phyloP scores from a whole-genome alignment of 2,329 filamentous ascomycete genomes.

The Monosporascus sp. region DNA sequence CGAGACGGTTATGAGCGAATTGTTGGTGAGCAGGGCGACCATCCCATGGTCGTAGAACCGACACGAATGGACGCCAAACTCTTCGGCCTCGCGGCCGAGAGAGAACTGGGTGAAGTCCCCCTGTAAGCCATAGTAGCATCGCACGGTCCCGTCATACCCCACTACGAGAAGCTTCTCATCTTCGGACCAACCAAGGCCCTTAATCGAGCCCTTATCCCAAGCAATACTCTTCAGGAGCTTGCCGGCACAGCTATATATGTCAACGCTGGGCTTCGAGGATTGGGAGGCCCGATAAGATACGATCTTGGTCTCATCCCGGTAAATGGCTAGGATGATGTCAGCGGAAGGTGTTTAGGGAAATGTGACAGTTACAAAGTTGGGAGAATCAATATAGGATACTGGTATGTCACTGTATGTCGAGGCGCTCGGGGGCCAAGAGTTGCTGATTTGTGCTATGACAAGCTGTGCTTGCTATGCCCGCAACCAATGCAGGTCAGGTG shows the following conservation, averaged over 20 bases:
- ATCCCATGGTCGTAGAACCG: slow-evolving; percentile 91
- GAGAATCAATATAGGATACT: background rate
- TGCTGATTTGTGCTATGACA: no score
- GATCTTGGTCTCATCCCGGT: slow-evolving; percentile 82
- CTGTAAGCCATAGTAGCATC: slow-evolving; percentile 87
- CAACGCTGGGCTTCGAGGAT: slow-evolving; percentile 75
- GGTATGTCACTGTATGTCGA: background rate
- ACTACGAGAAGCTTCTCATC: slow-evolving; percentile 88
- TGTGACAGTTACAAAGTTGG: background rate
- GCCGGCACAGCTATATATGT: slow-evolving; percentile 90
- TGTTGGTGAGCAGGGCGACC: slow-evolving; percentile 85
- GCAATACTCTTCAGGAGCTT: slow-evolving; percentile 79
- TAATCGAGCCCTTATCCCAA: slow-evolving; percentile 87
- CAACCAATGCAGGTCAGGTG: background rate
- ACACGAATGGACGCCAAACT: slow-evolving; percentile 81
- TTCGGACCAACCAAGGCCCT: slow-evolving; percentile 91
- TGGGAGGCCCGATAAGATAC: slow-evolving; percentile 70
- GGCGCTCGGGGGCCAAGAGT: background rate
- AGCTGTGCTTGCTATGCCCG: no score
- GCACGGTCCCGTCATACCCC: slow-evolving; percentile 81
- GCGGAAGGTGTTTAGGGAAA: slow-evolving; percentile 6
- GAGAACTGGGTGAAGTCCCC: slow-evolving; percentile 94
- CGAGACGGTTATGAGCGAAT: slow-evolving; percentile 78
- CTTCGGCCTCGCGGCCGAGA: slow-evolving; percentile 82
- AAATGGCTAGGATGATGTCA: slow-evolving; percentile 60